Conservation (phyloP, 2,329 filamentous ascomycete genomes). For the Fusarium coicis region DNA sequence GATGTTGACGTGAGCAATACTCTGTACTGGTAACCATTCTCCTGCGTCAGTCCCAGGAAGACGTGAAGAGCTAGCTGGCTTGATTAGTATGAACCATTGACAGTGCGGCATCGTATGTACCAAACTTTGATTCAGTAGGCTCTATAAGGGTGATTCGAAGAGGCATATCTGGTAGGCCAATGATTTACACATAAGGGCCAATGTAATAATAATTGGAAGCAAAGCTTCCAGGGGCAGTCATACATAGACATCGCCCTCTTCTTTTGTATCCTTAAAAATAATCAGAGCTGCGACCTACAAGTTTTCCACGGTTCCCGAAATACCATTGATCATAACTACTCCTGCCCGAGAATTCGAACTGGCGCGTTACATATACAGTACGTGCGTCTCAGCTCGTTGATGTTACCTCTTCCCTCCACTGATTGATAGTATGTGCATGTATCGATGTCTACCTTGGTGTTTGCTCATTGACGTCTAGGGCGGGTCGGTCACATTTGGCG, state of each 20-base stretch:
- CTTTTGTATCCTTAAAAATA: not conserved
- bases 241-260: not conserved
- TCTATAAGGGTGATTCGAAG: not conserved
- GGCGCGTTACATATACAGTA: conserved; percentile 32
- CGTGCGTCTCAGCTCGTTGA: conserved; percentile 22
- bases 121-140: conserved; percentile 18
- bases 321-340: conserved; percentile 3
- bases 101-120: conserved; percentile 4
- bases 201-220: conserved; percentile 22
- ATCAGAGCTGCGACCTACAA: conserved; percentile 1
- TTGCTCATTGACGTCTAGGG: conserved; percentile 19
- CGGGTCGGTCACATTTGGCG: conserved; percentile 13
- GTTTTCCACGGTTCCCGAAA: conserved; percentile 6
- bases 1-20: conserved; percentile 19
- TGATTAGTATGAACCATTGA: conserved; percentile 21
- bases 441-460: not conserved
- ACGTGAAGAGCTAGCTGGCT: conserved; percentile 5
- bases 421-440: conserved; percentile 9
- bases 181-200: conserved; percentile 11
- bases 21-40: no score
- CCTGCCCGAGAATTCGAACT: conserved; percentile 13
- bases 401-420: conserved; percentile 40
- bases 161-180: conserved; percentile 8
- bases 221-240: conserved; percentile 6
- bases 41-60: conserved; percentile 22